phyloP scores from a whole-genome alignment of 257 asterid species.

The Nicotiana sylvestris region DNA sequence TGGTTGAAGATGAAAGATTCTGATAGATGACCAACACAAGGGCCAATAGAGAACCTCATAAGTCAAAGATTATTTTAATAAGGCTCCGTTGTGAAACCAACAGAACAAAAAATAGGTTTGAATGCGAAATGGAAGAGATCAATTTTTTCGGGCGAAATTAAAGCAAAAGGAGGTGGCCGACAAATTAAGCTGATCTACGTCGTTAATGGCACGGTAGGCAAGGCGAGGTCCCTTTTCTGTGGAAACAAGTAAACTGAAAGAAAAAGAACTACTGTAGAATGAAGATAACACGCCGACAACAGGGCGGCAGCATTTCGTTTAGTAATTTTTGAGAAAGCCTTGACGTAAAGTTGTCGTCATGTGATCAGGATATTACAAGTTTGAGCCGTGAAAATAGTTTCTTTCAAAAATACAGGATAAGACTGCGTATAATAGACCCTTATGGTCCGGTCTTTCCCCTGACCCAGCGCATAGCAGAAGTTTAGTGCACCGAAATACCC shows the following conservation, averaged over 20 bases:
- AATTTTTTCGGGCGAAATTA: background rate
- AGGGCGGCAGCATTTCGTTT: background rate
- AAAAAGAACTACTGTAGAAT: background rate
- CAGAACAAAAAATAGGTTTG: too few relatives aligned
- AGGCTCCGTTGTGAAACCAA: background rate
- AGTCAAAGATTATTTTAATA: background rate
- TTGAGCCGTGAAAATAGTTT: too few relatives aligned
- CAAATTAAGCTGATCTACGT: background rate
- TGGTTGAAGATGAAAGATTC: too few relatives aligned
- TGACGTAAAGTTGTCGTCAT: too few relatives aligned
- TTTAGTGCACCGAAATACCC: too few relatives aligned
- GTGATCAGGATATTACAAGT: too few relatives aligned
- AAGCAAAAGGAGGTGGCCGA: background rate
- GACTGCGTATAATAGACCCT: too few relatives aligned
- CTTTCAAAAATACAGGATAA: too few relatives aligned
- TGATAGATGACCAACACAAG: background rate
- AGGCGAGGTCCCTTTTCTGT: background rate
- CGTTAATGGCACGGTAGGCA: background rate
- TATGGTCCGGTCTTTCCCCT: too few relatives aligned
- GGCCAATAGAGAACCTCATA: background rate
- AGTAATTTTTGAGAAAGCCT: background rate
- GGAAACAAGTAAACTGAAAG: background rate
- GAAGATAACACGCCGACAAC: background rate
- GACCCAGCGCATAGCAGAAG: too few relatives aligned
- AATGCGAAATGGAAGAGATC: background rate